These are phyloP conservation scores for Pythium grandisporangium DNA, from an alignment of 352 stramenopile genomes.

Conservation along the genomic window DNA sequence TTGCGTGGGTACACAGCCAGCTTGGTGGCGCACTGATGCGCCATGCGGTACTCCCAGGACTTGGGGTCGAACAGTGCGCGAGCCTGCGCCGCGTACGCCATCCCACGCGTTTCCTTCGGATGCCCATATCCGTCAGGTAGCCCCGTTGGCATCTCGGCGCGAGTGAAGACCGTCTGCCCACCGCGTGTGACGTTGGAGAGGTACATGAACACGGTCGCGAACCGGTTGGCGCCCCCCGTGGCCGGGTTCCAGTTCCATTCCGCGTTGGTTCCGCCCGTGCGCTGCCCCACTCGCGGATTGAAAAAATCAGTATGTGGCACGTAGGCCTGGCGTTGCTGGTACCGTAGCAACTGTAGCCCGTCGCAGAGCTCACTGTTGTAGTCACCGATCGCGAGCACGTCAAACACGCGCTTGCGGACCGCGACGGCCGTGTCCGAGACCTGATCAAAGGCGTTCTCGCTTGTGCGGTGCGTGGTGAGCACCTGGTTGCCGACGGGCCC, in stretches of 20 bases:
- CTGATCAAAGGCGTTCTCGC: conserved; percentile 85
- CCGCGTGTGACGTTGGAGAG: conserved; percentile 69
- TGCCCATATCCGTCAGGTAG: conserved; percentile 47
- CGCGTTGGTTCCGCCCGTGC: no score
- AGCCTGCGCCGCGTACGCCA: conserved; percentile 32
- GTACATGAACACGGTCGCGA: conserved; percentile 80
- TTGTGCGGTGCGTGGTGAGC: conserved; percentile 68
- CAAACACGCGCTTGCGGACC: conserved; percentile 84
- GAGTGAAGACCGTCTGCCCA: conserved; percentile 81
- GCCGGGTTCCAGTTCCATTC: conserved; percentile 75
- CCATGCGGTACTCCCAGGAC: conserved; percentile 72
- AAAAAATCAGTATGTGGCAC: conserved; percentile 94
- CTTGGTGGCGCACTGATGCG: conserved; percentile 67
- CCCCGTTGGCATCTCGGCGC: conserved; percentile 57
- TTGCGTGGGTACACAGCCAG: conserved; percentile 73
- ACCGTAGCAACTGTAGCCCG: conserved; percentile 93
- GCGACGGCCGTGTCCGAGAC: conserved; percentile 54
- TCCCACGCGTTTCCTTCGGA: conserved; percentile 24
- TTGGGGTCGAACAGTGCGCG: conserved; percentile 48
- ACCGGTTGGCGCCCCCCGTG: conserved; percentile 69
- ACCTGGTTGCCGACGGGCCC: conserved; percentile 60
- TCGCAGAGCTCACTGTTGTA: conserved; percentile 91
- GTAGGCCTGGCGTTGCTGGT: conserved; percentile 94
- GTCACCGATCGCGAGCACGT: conserved; percentile 83
- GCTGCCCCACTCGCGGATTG: conserved; percentile 21